Base-by-base conservation (phyloP, 2,329 filamentous ascomycete species). In the Microdochium paspali region DNA sequence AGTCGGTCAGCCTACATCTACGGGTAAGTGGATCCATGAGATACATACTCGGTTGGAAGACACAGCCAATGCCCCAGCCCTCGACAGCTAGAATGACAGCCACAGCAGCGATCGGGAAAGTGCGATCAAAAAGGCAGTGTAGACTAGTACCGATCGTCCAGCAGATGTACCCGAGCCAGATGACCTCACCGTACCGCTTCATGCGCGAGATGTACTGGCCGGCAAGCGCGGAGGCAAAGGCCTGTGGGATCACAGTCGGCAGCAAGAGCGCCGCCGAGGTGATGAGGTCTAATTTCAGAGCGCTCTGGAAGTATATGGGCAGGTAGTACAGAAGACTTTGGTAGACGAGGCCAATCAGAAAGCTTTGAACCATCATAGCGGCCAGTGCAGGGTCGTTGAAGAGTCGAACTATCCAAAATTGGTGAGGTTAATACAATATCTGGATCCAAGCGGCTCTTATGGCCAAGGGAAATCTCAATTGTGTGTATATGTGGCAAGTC, bases 231-330 rank as follows among this genome's bases (percentile, higher is more conserved):
- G 69, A 73, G n/a, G 66, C 58, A 2, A 61, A 52, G 15, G 65
- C 57, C 55, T 78, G 70, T 18, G 63, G 63, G 28, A 64, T 56
- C 25, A 76, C 67, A 56, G 78, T 63, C 0, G 75, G 74, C 7
- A 74, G 62, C 3, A 67, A 71, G 30, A 76, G 59, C 6, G 66
- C 66, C 3, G 74, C 76, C 9, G 76, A 74, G 42, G 70, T 67
- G 26, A 28, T 13, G 7, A 28, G 26, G 13, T 28, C 13, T 13
- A 28, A 7, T 28, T 13, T 7, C 26, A 28, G 13, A 1, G 69
- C 74, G 45, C 76, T 77, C 51, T 80, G 74, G 48, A 74, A 78
- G 58, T 76, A 80, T 0, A 79, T 61, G 3, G 76, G 76, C 3
- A 79, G 58, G 51, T 73, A 79, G 57, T 77, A 79, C 2, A 79